Evolutionary conservation across 805 yeast genomes (phyloP).

Genomic region (Nakazawaea pomicola): DNA sequence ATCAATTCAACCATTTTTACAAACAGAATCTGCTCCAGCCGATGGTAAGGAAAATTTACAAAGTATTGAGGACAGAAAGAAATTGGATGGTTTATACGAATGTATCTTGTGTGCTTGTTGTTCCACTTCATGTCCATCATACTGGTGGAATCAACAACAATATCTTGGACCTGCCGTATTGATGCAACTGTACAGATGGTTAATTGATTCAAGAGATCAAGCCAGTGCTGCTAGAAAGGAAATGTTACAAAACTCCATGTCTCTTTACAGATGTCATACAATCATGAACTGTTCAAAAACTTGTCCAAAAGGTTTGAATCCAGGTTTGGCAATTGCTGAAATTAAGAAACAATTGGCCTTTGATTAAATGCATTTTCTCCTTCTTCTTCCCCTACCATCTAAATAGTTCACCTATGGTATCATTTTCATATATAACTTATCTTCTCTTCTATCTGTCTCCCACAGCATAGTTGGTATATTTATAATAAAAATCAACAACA

Average conservation of each 20-base stretch:
- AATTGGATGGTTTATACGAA: constrained; percentile 94
- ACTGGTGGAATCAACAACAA: constrained; percentile 99
- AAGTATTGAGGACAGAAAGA: constrained; percentile 87
- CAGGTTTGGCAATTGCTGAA: constrained; percentile 96
- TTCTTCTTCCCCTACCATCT: neutral
- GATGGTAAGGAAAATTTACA: constrained; percentile 95
- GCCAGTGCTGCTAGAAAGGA: constrained; percentile 77
- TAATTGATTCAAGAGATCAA: constrained; percentile 94
- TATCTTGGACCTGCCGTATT: constrained; percentile 98
- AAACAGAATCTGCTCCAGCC: constrained; percentile 70
- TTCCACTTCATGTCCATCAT: constrained; percentile 97
- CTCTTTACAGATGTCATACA: constrained; percentile 97
- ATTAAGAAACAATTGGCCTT: constrained; percentile 91
- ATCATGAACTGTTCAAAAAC: constrained; percentile 98
- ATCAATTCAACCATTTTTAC: constrained; percentile 95
- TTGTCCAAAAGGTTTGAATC: constrained; percentile 98
- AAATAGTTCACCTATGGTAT: too few relatives aligned
- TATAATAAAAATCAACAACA: too few relatives aligned
- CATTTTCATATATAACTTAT: too few relatives aligned
- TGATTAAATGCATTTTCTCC: constrained; percentile 34
- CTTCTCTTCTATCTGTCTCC: too few relatives aligned
- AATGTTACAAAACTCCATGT: constrained; percentile 94
- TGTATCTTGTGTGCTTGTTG: constrained; percentile 98
- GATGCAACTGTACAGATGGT: constrained; percentile 99
- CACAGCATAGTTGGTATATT: too few relatives aligned